phyloP scores from a whole-genome alignment of 2,329 filamentous ascomycete genomes.

The Polytolypa hystricis region DNA sequence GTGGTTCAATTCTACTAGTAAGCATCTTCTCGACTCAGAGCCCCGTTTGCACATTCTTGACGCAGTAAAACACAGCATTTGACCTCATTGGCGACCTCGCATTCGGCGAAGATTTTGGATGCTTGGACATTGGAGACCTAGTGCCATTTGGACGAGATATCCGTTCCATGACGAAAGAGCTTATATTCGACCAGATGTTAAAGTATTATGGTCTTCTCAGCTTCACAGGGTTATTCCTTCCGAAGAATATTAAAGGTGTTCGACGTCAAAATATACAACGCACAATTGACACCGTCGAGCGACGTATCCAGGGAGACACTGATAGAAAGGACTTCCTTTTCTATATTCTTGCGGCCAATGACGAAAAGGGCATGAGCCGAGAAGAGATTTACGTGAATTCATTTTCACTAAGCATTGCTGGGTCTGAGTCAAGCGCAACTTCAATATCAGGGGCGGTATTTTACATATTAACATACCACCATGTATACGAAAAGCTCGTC shows the following conservation, averaged over 20 bases:
- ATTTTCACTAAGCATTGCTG: slow-evolving; percentile 30
- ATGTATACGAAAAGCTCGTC: slow-evolving; percentile 5
- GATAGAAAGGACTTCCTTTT: slow-evolving; percentile 31
- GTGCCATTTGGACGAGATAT: slow-evolving; percentile 31
- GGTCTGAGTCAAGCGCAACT: slow-evolving; percentile 36
- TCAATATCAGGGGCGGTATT: slow-evolving; percentile 29
- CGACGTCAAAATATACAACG: slow-evolving; percentile 8
- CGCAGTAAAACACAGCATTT: slow-evolving; percentile 22
- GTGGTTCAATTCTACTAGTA: slow-evolving; percentile 25
- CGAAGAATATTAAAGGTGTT: slow-evolving; percentile 7
- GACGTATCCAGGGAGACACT: slow-evolving; percentile 16
- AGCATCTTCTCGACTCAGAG: no score
- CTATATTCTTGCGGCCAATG: slow-evolving; percentile 25
- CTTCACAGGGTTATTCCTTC: slow-evolving; percentile 11
- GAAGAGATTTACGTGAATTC: slow-evolving; percentile 31
- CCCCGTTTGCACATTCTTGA: no score
- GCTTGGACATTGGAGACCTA: slow-evolving; percentile 23
- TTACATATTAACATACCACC: slow-evolving; percentile 21
- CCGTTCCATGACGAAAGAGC: slow-evolving; percentile 1
- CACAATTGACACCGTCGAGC: slow-evolving; percentile 17
- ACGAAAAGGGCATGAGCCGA: slow-evolving; percentile 17
- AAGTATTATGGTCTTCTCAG: slow-evolving; percentile 9
- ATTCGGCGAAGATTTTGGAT: slow-evolving; percentile 32
- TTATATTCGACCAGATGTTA: slow-evolving; percentile 6
- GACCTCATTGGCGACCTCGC: slow-evolving; percentile 33